phyloP scores from a whole-genome alignment of 108 stramenopile species.

The Fragilaria crotonensis region DNA sequence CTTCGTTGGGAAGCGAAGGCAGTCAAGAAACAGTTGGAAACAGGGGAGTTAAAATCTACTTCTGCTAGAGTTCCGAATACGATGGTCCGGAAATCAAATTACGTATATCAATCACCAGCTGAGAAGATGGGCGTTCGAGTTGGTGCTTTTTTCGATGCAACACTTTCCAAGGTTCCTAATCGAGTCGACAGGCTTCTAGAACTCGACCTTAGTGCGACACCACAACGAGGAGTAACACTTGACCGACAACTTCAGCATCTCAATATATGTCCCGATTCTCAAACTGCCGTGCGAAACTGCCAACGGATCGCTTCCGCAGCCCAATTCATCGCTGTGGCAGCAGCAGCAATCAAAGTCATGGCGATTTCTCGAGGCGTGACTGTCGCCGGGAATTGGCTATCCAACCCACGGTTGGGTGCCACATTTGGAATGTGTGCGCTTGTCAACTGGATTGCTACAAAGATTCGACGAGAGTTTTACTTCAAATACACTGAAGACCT shows the following conservation, averaged over 20 bases:
- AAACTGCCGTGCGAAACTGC: constrained; percentile 46
- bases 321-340: constrained; percentile 6
- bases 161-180: constrained; percentile 44
- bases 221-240: constrained; percentile 32
- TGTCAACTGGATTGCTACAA: constrained; percentile 12
- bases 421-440: constrained; percentile 1
- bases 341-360: constrained; percentile 10
- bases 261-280: constrained; percentile 44
- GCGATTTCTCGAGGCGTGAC: neutral
- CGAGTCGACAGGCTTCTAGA: constrained; percentile 33
- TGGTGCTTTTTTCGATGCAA: constrained; percentile 53
- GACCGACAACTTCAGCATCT: constrained; percentile 54
- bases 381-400: neutral
- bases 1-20: constrained; percentile 45
- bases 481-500: constrained; percentile 34
- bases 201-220: constrained; percentile 20
- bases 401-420: constrained; percentile 5
- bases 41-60: constrained; percentile 4
- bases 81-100: constrained; percentile 22
- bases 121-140: constrained; percentile 33
- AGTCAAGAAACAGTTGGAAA: constrained; percentile 10
- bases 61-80: neutral
- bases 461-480: constrained; percentile 23
- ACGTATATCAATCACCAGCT: constrained; percentile 35
- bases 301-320: constrained; percentile 14